phyloP scores from a whole-genome alignment of 1,284 basidiomycete genomes.

The Mycosarcoma mackinlayi region DNA sequence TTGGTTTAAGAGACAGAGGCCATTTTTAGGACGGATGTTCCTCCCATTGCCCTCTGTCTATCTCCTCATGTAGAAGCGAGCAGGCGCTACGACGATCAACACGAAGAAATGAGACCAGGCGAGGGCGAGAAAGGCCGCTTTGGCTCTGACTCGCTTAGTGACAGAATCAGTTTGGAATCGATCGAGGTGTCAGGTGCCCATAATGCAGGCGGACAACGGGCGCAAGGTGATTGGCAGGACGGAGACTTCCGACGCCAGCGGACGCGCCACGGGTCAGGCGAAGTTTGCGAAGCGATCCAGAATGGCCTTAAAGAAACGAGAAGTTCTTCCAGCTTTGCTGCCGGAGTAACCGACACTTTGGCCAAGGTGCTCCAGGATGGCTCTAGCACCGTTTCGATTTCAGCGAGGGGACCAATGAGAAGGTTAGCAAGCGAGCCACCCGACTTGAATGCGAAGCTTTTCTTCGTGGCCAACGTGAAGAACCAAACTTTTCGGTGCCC shows the following conservation, averaged over 20 bases:
- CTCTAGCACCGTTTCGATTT: slow-evolving; percentile 2
- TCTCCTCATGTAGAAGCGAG: slow-evolving; percentile 10
- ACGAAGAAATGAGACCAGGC: slow-evolving; percentile 5
- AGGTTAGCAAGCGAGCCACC: not conserved
- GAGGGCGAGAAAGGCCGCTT: too few relatives aligned
- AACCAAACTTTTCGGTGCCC: slow-evolving; percentile 12
- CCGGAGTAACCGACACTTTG: slow-evolving; percentile 5
- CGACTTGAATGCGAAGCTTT: not conserved
- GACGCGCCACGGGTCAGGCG: slow-evolving; percentile 14
- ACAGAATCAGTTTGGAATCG: too few relatives aligned
- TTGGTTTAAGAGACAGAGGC: slow-evolving; percentile 15
- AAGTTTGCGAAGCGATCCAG: slow-evolving; percentile 3
- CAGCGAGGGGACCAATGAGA: not conserved
- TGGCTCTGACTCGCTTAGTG: too few relatives aligned
- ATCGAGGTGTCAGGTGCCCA: slow-evolving; percentile 11
- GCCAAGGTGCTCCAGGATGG: slow-evolving; percentile 12
- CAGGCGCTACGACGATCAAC: slow-evolving; percentile 14
- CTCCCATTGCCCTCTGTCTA: not conserved
- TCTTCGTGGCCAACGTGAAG: not conserved
- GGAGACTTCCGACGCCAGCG: slow-evolving; percentile 22
- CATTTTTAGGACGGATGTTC: not conserved
- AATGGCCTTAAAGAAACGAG: slow-evolving; percentile 3
- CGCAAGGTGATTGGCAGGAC: slow-evolving; percentile 17
- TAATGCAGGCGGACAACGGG: slow-evolving; percentile 18
- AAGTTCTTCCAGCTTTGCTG: too few relatives aligned